phyloP scores from a whole-genome alignment of 1,139 yeast species.

The Taphrina sp. region DNA sequence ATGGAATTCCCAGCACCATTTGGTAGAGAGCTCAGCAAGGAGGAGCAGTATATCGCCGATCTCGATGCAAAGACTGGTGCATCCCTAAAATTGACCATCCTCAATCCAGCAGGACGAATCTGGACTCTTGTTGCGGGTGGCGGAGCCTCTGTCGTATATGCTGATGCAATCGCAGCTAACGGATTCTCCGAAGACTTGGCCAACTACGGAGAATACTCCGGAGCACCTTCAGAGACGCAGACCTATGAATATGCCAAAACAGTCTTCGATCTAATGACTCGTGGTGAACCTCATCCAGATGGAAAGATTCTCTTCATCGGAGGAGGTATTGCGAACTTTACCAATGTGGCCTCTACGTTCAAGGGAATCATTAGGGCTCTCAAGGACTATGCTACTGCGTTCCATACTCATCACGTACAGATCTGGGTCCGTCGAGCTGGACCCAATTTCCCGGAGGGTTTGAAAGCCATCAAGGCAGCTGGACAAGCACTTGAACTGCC shows the following conservation, averaged over 20 bases:
- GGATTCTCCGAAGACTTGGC: conserved; percentile 50
- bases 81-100: conserved; percentile 49
- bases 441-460: conserved; percentile 50
- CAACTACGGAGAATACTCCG: conserved; percentile 53
- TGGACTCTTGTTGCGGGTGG: conserved; percentile 54
- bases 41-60: conserved; percentile 52
- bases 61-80: conserved; percentile 54
- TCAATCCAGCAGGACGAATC: conserved; percentile 50
- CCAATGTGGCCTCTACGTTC: conserved; percentile 52
- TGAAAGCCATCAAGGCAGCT: conserved; percentile 49
- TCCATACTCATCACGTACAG: conserved; percentile 48
- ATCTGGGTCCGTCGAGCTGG: conserved; percentile 52
- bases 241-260: conserved; percentile 53
- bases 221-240: conserved; percentile 52
- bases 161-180: conserved; percentile 52
- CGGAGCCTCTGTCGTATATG: conserved; percentile 52
- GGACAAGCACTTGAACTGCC: conserved; percentile 51
- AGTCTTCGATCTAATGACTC: conserved; percentile 51
- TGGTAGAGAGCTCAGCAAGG: conserved; percentile 50
- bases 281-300: conserved; percentile 46
- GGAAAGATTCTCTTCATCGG: conserved; percentile 49
- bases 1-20: conserved; percentile 54
- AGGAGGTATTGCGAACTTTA: conserved; percentile 53
- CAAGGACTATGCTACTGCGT: conserved; percentile 47
- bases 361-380: conserved; percentile 53